phyloP scores from a whole-genome alignment of 768 basidiomycete species.

The Cubamyces lactineus region DNA sequence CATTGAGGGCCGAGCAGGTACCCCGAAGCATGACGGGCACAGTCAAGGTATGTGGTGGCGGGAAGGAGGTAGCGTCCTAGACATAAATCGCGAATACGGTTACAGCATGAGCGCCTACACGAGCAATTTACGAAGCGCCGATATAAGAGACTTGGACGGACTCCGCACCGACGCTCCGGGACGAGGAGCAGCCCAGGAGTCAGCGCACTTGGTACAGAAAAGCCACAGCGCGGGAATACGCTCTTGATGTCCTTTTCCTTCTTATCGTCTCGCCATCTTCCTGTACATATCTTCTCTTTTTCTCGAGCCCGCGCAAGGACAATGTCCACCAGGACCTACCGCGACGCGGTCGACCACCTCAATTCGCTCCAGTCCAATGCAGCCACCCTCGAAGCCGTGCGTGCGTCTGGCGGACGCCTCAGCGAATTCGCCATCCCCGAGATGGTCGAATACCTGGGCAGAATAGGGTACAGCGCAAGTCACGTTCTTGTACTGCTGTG shows the following conservation, averaged over 20 bases:
- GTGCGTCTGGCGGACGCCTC: slow-evolving; percentile 67
- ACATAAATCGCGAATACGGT: too few species aligned
- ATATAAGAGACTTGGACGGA: background rate
- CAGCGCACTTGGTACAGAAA: background rate
- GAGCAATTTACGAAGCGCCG: slow-evolving; percentile 10
- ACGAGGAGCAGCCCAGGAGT: too few species aligned
- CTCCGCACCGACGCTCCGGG: background rate
- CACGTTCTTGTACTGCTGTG: slow-evolving; percentile 3
- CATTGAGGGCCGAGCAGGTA: slow-evolving; percentile 7
- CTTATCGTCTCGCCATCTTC: slow-evolving; percentile 18
- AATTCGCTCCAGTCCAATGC: slow-evolving; percentile 93
- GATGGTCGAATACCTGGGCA: slow-evolving; percentile 85
- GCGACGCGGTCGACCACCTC: slow-evolving; percentile 71
- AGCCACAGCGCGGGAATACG: slow-evolving; percentile 6
- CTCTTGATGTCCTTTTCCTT: slow-evolving; percentile 14
- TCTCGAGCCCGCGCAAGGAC: slow-evolving; percentile 29
- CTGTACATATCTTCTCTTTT: slow-evolving; percentile 13
- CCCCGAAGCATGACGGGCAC: slow-evolving; percentile 13
- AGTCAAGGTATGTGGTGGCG: background rate
- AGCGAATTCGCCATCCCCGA: slow-evolving; percentile 74
- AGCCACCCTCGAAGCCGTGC: slow-evolving; percentile 83
- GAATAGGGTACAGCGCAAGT: slow-evolving; percentile 86
- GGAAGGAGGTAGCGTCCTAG: background rate
- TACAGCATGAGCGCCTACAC: background rate
- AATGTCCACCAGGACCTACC: slow-evolving; percentile 71